Base-by-base conservation (phyloP, 306 rosid species). In the Heteromeles arbutifolia region DNA sequence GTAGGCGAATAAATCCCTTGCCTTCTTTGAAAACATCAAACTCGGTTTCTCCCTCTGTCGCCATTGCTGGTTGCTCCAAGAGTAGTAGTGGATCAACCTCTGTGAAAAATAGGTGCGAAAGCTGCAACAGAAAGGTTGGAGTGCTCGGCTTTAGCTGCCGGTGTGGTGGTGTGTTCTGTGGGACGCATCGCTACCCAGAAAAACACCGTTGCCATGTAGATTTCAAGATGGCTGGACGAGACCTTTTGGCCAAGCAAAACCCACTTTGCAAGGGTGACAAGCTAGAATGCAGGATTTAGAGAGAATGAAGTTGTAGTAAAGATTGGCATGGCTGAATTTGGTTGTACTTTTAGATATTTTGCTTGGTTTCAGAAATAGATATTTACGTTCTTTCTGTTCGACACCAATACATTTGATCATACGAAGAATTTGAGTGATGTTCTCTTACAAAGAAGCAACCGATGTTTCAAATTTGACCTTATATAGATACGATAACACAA, bases 161-260 rank as follows among this genome's bases (percentile, higher is more conserved):
- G 1, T 75, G 80, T 53, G 62, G 67, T 18, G 75, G 71, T 2
- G 31, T 61, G 73, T 80, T 80, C 18, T 80, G 84, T 44, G 24
- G 67, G 0, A 52, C 1, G n/a, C 80, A 80, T 75, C 26, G 76
- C 11, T 41, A n/a, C 9, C 67, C 67, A 0, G 77, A 80, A 59
- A 41, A 12, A 14, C 84, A 80, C 18, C 39, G 39, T 1, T 80
- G 80, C 41, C 5, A 29, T 8, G 25, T 69, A 6, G 72, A 78
- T 70, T 3, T 14, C 44, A 78, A 70, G 71, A 19, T 2, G 32
- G 8, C 8, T 3, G 67, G 25, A 12, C 11, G 4, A 66, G 67
- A 34, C 14, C 21, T 3, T 52, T 50, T 80, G 58, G 76, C 53
- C 4, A 19, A 52, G 34, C 18, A 75, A 29, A 80, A 43, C 26